Base-by-base conservation (phyloP, 2,329 filamentous ascomycete genomes). In the Aureobasidium sp. region DNA sequence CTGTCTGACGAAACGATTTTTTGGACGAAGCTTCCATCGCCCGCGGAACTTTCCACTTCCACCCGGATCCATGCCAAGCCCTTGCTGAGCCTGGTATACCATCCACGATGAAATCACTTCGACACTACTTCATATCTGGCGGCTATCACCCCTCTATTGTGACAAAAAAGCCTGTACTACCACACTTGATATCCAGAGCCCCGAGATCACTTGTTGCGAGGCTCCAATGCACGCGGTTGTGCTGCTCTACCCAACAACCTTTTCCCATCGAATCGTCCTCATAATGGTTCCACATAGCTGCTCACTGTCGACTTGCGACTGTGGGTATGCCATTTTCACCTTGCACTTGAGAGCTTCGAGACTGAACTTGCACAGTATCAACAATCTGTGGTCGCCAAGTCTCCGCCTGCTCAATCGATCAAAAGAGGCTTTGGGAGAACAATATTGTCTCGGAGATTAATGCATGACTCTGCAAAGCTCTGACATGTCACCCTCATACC, bases 1-100 rank as follows among this genome's bases (percentile, higher is more conserved):
- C 47, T 40, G 47, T 24, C 48, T 50, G 48, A 52, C 38, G 38
- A 38, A 42, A 52, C 35, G 47, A 40, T 40, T 50, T 50, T 50
- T 50, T 50, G 47, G 35, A 4, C 47, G n/a, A 37, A 47, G 42
- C 42, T 47, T 47, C 30, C 11, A 6, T 21, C 3, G 2, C 22
- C 6, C 2, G 11, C 47, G 47, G 47, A 50, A 50, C 35, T 50
- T 50, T 40, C 47, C 47, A 50, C 47, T 32, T 50, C 47, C 47
- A 50, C 24, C 25, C 25, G 7, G 17, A 21, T 22, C 24, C 25
- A 32, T 40, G 47, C 47, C 47, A 50, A 50, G 47, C 35, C 27
- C 12, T 14, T 12, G 8, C 4, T 50, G 39, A 16, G 25, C 11
- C 25, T 17, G 21, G 47, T 37, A 50, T 50, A 50, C 47, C 47